Base-by-base conservation (phyloP, 345 rosid species). In the Salix viminalis region DNA sequence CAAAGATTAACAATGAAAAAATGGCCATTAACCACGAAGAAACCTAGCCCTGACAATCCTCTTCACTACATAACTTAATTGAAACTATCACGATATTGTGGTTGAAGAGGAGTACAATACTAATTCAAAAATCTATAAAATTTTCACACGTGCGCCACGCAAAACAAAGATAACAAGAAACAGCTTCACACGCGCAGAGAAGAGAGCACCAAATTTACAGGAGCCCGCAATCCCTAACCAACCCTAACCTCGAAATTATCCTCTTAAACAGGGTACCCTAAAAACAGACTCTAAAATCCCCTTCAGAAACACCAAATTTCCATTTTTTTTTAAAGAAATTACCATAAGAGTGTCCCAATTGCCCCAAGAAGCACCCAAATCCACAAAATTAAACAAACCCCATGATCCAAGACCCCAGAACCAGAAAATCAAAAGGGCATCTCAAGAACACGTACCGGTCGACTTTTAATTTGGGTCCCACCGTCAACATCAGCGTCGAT, bases 401-500 rank as follows among this genome's bases (percentile, higher is more conserved):
- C 69, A 28, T 42, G 30, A 74, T 65, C 66, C 75, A 10, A 67
- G 58, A 69, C 46, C 77, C 74, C 18, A 66, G 28, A 39, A 79
- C 74, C 18, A 66, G 28, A 39, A 79, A 68, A 67, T n/a, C 77
- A 46, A 73, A 77, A 80, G 78, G 77, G 72, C 30, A 76, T 8
- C 42, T 12, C 58, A 23, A 34, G 42, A 75, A 83, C 74, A 78
- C 91, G 50, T 75, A 91, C 93, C 85, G 69, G 60, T 81, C 84
- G 85, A 48, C 67, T 34, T 19, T 50, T 80, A 34, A 26, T 85
- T 2, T 3, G 48, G 71, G 50, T 74, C 54, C 69, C 84, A 65
- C 21, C 80, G 61, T 70, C 76, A 18, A 23, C 4, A 37, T 28
- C 75, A 19, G 54, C 83, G 8, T 46, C 15, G 9, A 7, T 75